phyloP scores from a whole-genome alignment of 2,329 filamentous ascomycete genomes.

The Aspergillus piperis region DNA sequence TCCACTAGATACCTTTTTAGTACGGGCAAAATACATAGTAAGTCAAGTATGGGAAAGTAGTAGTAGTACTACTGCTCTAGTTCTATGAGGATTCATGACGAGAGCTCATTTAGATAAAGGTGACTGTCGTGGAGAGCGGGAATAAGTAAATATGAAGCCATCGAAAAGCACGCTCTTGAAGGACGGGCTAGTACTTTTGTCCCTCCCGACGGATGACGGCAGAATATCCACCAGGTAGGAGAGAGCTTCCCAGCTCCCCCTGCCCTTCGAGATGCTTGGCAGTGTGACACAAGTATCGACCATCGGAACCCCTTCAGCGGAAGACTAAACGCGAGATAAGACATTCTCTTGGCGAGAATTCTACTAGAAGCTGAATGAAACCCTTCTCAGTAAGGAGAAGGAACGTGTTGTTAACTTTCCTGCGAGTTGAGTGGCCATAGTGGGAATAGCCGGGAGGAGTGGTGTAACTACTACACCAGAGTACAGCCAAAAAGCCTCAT shows the following conservation, averaged over 20 bases:
- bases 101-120: no score
- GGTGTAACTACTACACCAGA: neutral
- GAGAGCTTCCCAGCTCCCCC: neutral
- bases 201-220: neutral
- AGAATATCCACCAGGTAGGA: neutral
- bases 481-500: no score
- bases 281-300: neutral
- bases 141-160: no score
- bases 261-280: slow-evolving; percentile 1
- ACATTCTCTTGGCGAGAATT: slow-evolving; percentile 1
- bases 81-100: no score
- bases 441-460: neutral
- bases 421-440: neutral
- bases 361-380: neutral
- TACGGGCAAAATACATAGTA: no score
- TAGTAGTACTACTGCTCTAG: no score
- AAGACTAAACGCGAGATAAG: neutral
- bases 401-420: neutral
- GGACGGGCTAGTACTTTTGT: neutral
- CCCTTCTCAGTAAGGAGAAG: neutral
- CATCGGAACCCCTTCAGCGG: neutral
- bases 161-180: no score
- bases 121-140: no score
- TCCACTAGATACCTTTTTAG: neutral
- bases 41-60: no score